Base-by-base conservation (phyloP, 345 rosid genomes). In the Aquilaria yunnanensis region DNA sequence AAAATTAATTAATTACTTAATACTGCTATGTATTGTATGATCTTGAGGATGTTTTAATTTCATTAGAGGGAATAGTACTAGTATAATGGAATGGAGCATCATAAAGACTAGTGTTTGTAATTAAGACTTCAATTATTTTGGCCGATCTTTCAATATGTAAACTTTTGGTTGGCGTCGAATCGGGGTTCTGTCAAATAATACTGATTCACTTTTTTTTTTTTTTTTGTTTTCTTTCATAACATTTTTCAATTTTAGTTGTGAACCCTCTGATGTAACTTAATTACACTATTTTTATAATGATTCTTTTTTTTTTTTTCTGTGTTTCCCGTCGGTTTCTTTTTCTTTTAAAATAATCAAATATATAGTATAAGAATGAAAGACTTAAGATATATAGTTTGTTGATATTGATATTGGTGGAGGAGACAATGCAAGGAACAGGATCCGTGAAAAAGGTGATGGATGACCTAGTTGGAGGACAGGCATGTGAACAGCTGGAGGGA, bases 401-500 rank as follows among this genome's bases (percentile, higher is more conserved):
- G 52, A 43, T 48, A 30, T 31, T 31, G 37, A 61, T 67, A 47
- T 56, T 66, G 72, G 78, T 33, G 43, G 72, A 56, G 74, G 68
- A 14, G 56, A 57, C 61, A 67, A 37, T 37, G 8, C 43, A 64
- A 47, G 4, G 67, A 31, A 62, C 50, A 58, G 14, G 72, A 74
- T 75, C 70, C 80, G 64, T 66, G 50, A 64, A 68, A 10, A 58
- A 64, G 30, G 69, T 47, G 75, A 70, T 65, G 5, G 43, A 37
- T 5, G 8, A 9, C 5, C 5, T 37, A 37, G 70, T 65, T 48
- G 51, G 61, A 31, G 59, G 65, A 62, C 49, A 46, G 16, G 55
- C 82, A 79, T 67, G 80, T 75, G 80, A 59, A 34, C 6, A 10
- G 47, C 57, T 33, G 33, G 50, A 62, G 54, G 45, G 50, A 50